Base-by-base conservation (phyloP, 2,329 filamentous ascomycete species). In the Cladosporium phlei region DNA sequence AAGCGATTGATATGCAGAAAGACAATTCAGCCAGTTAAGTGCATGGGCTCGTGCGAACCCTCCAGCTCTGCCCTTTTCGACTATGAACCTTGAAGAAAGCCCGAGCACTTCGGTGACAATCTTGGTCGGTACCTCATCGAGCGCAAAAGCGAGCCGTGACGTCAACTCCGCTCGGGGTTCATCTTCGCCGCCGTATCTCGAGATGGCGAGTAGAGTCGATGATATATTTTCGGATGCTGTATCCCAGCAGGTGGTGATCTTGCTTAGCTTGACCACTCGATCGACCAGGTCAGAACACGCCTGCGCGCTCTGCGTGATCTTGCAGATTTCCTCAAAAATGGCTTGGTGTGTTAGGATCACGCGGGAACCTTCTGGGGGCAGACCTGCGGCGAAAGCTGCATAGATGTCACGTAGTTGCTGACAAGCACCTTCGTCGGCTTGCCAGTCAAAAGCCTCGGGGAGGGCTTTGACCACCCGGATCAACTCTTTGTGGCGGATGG, bases 401-500 rank as follows among this genome's bases (percentile, higher is more conserved):
- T 39, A 39, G 10, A 33, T 20, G 5, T 17, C 16, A 19, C 34
- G 44, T 21, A 39, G 14, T 20, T 22, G 35, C 9, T 47, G 34
- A 20, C 17, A 25, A 20, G 28, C 35, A 21, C 21, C n/a, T 8
- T 24, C 21, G n/a, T 32, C 32, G 14, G 30, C 11, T 11, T 38
- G 14, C 35, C 44, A 24, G 22, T 14, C 12, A 10, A 30, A 20
- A 9, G 5, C 27, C 8, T 21, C 3, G 4, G 34, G 34, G 12
- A 46, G 27, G n/a, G 22, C 28, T 21, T 29, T n/a, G 20, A 47
- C 27, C 14, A 47, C 28, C 20, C 34, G 22, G 20, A 47, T n/a
- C 5, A 49, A 21, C 35, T 49, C 39, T 14, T 38, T 33, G 6
- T 39, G 5, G 16, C 17, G 19, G 11, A 49, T 34, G 17, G 47